Conservation (phyloP, 2,329 filamentous ascomycete genomes). For the Paramyrothecium roridum region DNA sequence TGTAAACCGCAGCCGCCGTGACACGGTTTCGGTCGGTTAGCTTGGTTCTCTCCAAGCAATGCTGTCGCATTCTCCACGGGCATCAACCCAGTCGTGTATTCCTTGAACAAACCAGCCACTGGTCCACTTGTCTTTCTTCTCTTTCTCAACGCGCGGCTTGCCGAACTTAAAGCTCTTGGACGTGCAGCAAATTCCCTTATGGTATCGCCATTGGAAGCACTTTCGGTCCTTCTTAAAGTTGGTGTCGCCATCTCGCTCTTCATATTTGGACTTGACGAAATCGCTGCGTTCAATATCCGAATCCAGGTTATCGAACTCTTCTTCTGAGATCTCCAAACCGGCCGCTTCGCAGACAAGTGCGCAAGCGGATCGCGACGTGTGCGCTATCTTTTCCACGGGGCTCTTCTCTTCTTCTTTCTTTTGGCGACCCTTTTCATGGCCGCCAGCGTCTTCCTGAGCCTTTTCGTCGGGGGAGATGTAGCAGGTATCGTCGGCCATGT, state of each 20-base stretch:
- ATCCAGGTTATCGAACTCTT: conserved; percentile 25
- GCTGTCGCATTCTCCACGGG: conserved; percentile 36
- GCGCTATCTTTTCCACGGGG: conserved; percentile 39
- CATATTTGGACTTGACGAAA: conserved; percentile 22
- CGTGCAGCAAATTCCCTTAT: conserved; percentile 40
- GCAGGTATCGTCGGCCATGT: conserved; percentile 45
- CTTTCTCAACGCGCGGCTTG: conserved; percentile 27
- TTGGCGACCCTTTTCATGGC: conserved; percentile 27
- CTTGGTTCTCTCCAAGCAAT: conserved; percentile 36
- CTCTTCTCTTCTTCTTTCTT: conserved; percentile 36
- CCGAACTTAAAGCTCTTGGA: conserved; percentile 41
- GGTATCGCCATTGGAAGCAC: conserved; percentile 46
- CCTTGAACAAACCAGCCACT: conserved; percentile 46
- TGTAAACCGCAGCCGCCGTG: too few relatives aligned
- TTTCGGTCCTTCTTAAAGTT: conserved; percentile 26
- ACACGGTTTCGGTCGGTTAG: conserved; percentile 4
- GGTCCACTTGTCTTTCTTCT: conserved; percentile 28
- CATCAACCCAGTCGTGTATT: conserved; percentile 44
- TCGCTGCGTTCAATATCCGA: conserved; percentile 21
- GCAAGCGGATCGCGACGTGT: conserved; percentile 43
- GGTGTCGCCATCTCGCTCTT: conserved; percentile 14
- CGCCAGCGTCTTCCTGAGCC: conserved; percentile 28
- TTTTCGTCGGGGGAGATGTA: conserved; percentile 37
- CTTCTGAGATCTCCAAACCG: conserved; percentile 29
- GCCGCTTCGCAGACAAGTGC: conserved; percentile 44